A percentile compares a stretch with the other conserved stretches of the same genome.
Conservation (phyloP, 2,329 filamentous ascomycete species). For the Fusarium citri region DNA sequence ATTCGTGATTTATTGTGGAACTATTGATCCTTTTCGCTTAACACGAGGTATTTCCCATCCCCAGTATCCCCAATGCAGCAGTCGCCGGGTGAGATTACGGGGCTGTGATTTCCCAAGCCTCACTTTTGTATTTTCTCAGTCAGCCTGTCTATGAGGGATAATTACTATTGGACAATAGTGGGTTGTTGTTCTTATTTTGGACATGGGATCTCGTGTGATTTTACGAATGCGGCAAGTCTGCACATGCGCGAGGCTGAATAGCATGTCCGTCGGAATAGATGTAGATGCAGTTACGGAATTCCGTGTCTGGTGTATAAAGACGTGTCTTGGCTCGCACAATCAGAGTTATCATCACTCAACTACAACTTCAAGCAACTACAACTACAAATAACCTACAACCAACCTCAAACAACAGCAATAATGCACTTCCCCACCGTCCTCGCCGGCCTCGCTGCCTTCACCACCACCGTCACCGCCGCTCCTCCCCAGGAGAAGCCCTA, state of each 20-base stretch:
- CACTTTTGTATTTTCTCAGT: not conserved
- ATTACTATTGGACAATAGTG: not conserved
- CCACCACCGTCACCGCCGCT: not conserved
- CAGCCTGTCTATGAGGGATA: accelerated
- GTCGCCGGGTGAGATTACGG: not conserved
- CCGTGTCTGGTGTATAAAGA: not conserved
- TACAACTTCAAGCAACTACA: not conserved
- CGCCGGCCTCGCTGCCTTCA: not conserved
- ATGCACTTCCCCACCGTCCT: constrained; percentile 20
- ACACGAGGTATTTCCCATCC: not conserved
- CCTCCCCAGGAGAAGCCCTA: not conserved
- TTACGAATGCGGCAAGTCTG: not conserved
- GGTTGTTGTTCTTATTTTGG: not conserved
- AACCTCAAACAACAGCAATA: not conserved
- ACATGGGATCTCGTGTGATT: not conserved
- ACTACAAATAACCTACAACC: not conserved
- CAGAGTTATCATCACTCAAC: no score
- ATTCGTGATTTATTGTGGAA: no score
- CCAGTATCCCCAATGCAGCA: not conserved
- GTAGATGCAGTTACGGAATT: not conserved
- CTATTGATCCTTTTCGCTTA: not conserved
- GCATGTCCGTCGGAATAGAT: accelerated
- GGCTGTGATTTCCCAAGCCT: not conserved
- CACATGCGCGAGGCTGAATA: not conserved
- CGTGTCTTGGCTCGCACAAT: accelerated